Evolutionary conservation across 2,329 filamentous ascomycete genomes (phyloP), one percentile per base, ranked within the genome.

Genomic region (Fusarium algeriense): DNA sequence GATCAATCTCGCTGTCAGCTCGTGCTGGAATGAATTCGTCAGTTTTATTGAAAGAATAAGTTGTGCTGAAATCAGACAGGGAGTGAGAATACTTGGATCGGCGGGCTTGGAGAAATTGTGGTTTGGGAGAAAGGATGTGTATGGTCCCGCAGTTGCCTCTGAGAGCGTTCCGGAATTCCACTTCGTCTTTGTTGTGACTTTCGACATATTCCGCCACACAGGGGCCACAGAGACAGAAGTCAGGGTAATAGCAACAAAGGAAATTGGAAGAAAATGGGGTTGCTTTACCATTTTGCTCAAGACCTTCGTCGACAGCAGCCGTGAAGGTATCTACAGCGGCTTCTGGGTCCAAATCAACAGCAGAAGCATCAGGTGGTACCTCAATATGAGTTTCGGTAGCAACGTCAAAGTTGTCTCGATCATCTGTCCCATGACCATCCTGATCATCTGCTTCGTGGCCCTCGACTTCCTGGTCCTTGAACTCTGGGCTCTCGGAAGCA

Each of bases 271-370:
- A 62, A 28, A 20, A 41, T 49, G 52, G 53, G 69, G 66, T 58
- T 34, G 45, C 40, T 61, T 75, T 77, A 78, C 76, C 76, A 48
- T 78, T 73, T 70, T 65, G 63, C 60, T 73, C 67, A 35, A 67
- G 54, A 20, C 49, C 37, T 30, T 73, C 57, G 20, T 61, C 62
- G 32, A 41, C 40, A 14, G 52, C 60, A 19, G 38, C 58, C 17
- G 58, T 55, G 15, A 65, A 50, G 37, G 45, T 57, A 13, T 70
- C 64, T 26, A 67, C 55, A 4, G 50, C 60, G 30, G 71, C 44
- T 44, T 59, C 56, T 50, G 45, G 58, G 56, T 28, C 52, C 32
- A 38, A 60, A 56, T 49, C 60, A 50, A 9, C 26, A 30, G 45
- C 30, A 14, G 55, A 53, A 28, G 56, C 62, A 37, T 69, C 49